Evolutionary conservation across 202 grass and related monocot species (phyloP).

Genomic region (Panicum virgatum): DNA sequence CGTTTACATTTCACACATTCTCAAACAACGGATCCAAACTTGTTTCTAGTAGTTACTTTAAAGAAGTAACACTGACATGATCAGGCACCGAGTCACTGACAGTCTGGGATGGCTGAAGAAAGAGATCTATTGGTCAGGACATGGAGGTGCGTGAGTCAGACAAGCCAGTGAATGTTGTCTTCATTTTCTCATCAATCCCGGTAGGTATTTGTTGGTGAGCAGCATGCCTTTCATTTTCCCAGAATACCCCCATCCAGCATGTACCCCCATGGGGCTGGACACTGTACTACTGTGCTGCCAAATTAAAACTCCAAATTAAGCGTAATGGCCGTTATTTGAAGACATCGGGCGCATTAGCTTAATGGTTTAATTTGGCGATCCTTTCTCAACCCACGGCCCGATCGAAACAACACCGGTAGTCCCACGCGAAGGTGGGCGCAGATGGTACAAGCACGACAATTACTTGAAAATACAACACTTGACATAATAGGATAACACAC

Average conservation of each 20-base stretch:
- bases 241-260: background rate
- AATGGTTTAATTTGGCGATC: too few species aligned
- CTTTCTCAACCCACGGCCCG: too few species aligned
- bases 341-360: too few species aligned
- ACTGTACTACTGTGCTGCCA: too few species aligned
- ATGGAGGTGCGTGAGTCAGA: background rate
- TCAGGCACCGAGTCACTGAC: background rate
- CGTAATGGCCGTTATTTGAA: too few species aligned
- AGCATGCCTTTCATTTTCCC: too few species aligned
- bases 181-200: constrained; percentile 21
- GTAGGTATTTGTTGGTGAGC: constrained; percentile 29
- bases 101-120: background rate
- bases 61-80: background rate
- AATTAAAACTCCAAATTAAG: too few species aligned
- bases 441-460: too few species aligned
- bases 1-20: background rate
- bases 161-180: constrained; percentile 7
- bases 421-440: too few species aligned
- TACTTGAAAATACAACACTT: too few species aligned
- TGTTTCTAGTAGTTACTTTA: background rate
- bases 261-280: background rate
- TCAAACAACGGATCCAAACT: background rate
- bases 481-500: too few species aligned
- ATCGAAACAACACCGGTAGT: too few species aligned
- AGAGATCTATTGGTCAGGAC: background rate